These are phyloP conservation scores for Penicillium canescens DNA, from an alignment of 495 filamentous ascomycete species.

Conservation along the genomic window DNA sequence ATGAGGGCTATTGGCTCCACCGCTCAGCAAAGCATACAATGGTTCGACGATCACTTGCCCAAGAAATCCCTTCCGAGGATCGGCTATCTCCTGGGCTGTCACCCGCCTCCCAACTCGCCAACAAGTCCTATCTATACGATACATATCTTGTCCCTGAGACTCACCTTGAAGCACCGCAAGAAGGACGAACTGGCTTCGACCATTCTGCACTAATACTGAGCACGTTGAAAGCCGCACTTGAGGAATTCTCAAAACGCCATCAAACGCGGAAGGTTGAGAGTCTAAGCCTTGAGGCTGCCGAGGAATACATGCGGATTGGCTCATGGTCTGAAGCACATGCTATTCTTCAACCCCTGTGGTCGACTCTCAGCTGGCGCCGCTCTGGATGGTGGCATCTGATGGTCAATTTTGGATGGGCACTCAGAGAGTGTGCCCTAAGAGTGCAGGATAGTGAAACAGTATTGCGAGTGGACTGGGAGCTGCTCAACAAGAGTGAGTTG, in stretches of 20 bases:
- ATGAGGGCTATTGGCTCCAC: slow-evolving; percentile 84
- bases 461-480: slow-evolving; percentile 81
- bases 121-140: slow-evolving; percentile 73
- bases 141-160: slow-evolving; percentile 82
- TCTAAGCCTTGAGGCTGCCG: slow-evolving; percentile 66
- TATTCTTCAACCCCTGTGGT: slow-evolving; percentile 71
- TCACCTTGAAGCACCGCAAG: slow-evolving; percentile 64
- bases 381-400: slow-evolving; percentile 82
- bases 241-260: slow-evolving; percentile 62
- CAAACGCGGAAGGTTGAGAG: slow-evolving; percentile 68
- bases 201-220: slow-evolving; percentile 64
- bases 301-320: slow-evolving; percentile 61
- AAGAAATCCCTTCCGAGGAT: slow-evolving; percentile 74
- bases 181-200: slow-evolving; percentile 54
- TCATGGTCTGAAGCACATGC: slow-evolving; percentile 67
- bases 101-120: slow-evolving; percentile 66
- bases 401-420: slow-evolving; percentile 68
- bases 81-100: slow-evolving; percentile 64
- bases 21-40: slow-evolving; percentile 66
- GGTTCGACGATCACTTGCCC: slow-evolving; percentile 59
- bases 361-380: slow-evolving; percentile 67
- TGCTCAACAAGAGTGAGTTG: slow-evolving; percentile 65
- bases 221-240: slow-evolving; percentile 58
- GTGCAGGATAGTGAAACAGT: slow-evolving; percentile 64
- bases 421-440: slow-evolving; percentile 70